Conservation (phyloP, 2,329 filamentous ascomycete genomes). For the Diaporthe sp. region DNA sequence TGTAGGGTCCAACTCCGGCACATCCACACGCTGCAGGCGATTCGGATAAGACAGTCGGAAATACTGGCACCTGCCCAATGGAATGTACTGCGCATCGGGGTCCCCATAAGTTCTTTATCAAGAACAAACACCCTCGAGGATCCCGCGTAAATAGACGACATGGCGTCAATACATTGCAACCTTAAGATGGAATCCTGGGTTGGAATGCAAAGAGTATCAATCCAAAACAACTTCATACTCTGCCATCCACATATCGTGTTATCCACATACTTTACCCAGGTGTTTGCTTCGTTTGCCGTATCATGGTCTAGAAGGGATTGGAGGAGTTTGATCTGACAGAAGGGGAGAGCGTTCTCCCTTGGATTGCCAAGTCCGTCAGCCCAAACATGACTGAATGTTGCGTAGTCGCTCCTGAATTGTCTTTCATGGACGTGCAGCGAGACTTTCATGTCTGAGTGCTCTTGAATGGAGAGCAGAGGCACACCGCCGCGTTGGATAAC, state of each 20-base stretch:
- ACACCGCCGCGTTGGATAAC: neutral
- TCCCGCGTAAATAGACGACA: neutral
- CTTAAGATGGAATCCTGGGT: neutral
- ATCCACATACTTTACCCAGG: neutral
- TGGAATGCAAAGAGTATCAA: neutral
- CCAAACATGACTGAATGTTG: slow-evolving; percentile 6
- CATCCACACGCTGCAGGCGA: slow-evolving; percentile 1
- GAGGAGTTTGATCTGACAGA: neutral
- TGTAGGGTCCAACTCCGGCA: slow-evolving; percentile 1
- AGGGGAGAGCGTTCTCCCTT: neutral
- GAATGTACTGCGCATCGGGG: neutral
- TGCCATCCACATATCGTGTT: neutral
- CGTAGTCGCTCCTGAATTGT: neutral
- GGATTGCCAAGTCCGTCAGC: neutral
- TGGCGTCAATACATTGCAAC: neutral
- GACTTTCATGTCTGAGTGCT: neutral
- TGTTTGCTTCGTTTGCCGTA: no score
- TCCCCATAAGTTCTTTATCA: neutral
- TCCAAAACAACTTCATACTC: neutral
- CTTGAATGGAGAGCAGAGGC: neutral
- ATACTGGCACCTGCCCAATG: no score
- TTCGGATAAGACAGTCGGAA: no score
- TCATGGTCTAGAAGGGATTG: neutral
- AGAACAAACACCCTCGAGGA: neutral
- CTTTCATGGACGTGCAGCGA: neutral